A percentile compares a stretch with the other conserved stretches of the same genome.
These are phyloP conservation scores for Russula earlei DNA, from an alignment of 768 basidiomycete species.

Conservation along the genomic window DNA sequence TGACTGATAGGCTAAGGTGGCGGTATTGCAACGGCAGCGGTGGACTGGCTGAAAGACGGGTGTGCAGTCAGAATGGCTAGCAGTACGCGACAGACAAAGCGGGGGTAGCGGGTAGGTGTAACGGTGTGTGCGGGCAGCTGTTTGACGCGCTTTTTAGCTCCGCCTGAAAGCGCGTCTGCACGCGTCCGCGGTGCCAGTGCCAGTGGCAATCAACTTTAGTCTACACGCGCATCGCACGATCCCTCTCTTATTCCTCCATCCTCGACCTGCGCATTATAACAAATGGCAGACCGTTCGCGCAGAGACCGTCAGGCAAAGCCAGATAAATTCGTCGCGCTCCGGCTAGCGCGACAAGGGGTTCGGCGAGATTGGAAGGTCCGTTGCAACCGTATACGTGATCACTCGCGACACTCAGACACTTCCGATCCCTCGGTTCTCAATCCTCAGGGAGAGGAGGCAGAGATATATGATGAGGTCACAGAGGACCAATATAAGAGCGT, in stretches of 20 bases:
- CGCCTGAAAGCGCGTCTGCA: conserved; percentile 24
- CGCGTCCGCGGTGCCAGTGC: conserved; percentile 22
- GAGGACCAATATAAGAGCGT: conserved; percentile 85
- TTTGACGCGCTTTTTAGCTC: conserved; percentile 24
- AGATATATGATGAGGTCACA: conserved; percentile 81
- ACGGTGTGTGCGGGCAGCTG: no score
- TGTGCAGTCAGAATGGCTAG: no score
- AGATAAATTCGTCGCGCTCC: conserved; percentile 51
- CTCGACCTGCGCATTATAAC: no score
- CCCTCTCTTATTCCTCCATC: background rate
- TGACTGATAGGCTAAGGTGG: no score
- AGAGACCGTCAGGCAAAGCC: conserved; percentile 24
- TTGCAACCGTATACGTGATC: conserved; percentile 12
- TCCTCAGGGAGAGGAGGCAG: conserved; percentile 44
- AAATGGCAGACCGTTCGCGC: conserved; percentile 26
- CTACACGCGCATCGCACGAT: background rate
- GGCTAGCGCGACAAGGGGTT: conserved; percentile 30
- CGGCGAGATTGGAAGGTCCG: conserved; percentile 48
- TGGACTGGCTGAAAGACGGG: no score
- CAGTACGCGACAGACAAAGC: background rate
- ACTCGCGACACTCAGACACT: conserved; percentile 1
- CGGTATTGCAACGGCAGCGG: no score
- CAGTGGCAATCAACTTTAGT: background rate
- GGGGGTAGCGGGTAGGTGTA: background rate
- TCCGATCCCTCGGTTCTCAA: conserved; percentile 2